Percentiles rank a stretch among this genome's conserved stretches.
Evolutionary conservation across 139 green algal genomes (phyloP).

Genomic region (Ettlia oleoabundans): DNA sequence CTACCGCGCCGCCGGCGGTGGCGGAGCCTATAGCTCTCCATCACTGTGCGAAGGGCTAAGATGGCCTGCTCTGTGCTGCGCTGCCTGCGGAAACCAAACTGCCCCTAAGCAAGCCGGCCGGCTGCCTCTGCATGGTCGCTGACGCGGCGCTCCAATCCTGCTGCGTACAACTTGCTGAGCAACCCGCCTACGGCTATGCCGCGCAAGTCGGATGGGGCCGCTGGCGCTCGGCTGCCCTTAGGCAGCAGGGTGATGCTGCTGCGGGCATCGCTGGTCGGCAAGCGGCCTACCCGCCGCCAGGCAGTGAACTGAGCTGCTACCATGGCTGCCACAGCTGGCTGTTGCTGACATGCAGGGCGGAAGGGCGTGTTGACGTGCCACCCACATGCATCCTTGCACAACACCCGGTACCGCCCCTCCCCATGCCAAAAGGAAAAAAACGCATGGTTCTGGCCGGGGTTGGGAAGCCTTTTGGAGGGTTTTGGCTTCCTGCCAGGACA

Average conservation of each 20-base stretch:
- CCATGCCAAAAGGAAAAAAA: too few relatives aligned
- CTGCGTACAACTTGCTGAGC: neutral
- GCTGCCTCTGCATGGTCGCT: neutral
- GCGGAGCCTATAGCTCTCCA: neutral
- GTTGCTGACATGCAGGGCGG: too few relatives aligned
- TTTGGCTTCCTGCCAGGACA: too few relatives aligned
- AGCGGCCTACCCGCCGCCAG: too few relatives aligned
- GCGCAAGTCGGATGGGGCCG: neutral
- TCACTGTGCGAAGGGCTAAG: neutral
- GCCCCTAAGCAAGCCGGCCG: neutral
- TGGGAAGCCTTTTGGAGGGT: too few relatives aligned
- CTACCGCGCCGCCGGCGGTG: neutral
- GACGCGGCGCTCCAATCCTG: neutral
- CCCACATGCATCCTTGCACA: too few relatives aligned
- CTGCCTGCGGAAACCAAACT: slow-evolving; percentile 7
- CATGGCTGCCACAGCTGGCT: too few relatives aligned
- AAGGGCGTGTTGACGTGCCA: too few relatives aligned
- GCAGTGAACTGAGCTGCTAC: too few relatives aligned
- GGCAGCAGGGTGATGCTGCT: slow-evolving; percentile 6
- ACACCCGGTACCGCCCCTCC: too few relatives aligned
- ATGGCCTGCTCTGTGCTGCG: slow-evolving; percentile 10
- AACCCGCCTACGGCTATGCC: neutral
- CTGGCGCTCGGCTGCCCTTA: neutral
- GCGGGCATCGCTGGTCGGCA: neutral
- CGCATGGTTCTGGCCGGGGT: too few relatives aligned